Evolutionary conservation across 306 rosid genomes (phyloP), one percentile per base, ranked within the genome.

Genomic region (Castanea mollissima): DNA sequence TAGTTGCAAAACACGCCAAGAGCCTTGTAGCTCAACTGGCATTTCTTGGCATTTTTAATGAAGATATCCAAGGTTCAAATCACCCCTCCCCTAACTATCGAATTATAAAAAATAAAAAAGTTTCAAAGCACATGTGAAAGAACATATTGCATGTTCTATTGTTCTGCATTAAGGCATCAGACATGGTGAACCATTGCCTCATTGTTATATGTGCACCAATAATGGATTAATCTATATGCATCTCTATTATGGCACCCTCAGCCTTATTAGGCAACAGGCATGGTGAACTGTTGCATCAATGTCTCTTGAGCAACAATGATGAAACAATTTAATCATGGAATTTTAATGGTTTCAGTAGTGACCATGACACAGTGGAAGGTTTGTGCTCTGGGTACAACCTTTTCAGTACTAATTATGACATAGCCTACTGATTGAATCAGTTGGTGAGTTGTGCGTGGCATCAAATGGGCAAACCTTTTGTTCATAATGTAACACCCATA

Each of bases 361-460:
- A 46, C 74, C 72, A 70, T 69, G 35, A 31, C 38, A 78, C 52
- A 54, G 69, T 68, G 16, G 16, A 13, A 12, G 16, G 15, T 49
- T 49, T 49, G 54, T 49, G 54, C 54, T 0, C 54, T 49, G 54
- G 54, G 54, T 49, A 49, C 16, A 49, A 12, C 54, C 16, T 49
- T 49, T 65, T 13, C 71, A 63, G 38, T 34, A 19, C 56, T 69
- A 74, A 55, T 74, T 65, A 70, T 59, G 35, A 31, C 38, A 78
- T 58, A 59, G 69, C 72, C 41, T 76, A 49, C 59, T 67, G 31
- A 49, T 76, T 64, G 76, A 74, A 27, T 38, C 71, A 57, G 74
- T 67, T 78, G 65, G 5, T 35, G 76, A 60, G 74, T 38, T 32
- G 16, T 76, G 65, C 51, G 29, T 34, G 57, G 69, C 76, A 55